phyloP scores from a whole-genome alignment of 306 rosid species.

The Pyrus bretschneideri region DNA sequence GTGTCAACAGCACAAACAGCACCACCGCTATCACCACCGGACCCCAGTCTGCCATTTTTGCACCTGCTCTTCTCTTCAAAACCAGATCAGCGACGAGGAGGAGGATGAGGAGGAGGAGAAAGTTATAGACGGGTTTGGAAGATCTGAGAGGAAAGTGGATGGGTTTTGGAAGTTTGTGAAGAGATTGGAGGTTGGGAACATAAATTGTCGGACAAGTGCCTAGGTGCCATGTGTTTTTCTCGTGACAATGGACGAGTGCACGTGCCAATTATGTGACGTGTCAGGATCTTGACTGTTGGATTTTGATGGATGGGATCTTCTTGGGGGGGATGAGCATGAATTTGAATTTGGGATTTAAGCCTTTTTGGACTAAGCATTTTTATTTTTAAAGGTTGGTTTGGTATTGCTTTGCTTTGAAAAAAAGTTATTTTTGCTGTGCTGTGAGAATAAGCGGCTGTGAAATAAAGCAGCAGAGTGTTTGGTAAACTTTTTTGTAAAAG shows the following conservation, averaged over 20 bases:
- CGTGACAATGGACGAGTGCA: not conserved
- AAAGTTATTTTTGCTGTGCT: too few species aligned
- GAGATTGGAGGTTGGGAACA: not conserved
- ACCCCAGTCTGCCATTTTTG: conserved; percentile 81
- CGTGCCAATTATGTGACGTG: not conserved
- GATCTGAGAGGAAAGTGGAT: not conserved
- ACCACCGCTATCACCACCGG: conserved; percentile 72
- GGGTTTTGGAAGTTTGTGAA: not conserved
- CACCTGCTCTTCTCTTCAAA: not conserved
- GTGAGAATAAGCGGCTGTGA: too few species aligned
- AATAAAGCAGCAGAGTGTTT: too few species aligned
- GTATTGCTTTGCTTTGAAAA: too few species aligned
- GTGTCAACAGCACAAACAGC: conserved; percentile 60
- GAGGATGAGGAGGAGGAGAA: too few species aligned
- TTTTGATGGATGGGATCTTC: conserved; percentile 25
- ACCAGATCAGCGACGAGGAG: not conserved
- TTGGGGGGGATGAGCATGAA: not conserved
- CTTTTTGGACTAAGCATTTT: too few species aligned
- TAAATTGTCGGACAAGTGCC: not conserved
- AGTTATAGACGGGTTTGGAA: not conserved
- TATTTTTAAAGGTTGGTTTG: too few species aligned
- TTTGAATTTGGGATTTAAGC: too few species aligned
- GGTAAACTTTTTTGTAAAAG: too few species aligned
- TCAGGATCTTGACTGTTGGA: not conserved
- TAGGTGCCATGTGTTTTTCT: not conserved